Base-by-base conservation (phyloP, 1,284 basidiomycete genomes). In the Tremellales sp. region DNA sequence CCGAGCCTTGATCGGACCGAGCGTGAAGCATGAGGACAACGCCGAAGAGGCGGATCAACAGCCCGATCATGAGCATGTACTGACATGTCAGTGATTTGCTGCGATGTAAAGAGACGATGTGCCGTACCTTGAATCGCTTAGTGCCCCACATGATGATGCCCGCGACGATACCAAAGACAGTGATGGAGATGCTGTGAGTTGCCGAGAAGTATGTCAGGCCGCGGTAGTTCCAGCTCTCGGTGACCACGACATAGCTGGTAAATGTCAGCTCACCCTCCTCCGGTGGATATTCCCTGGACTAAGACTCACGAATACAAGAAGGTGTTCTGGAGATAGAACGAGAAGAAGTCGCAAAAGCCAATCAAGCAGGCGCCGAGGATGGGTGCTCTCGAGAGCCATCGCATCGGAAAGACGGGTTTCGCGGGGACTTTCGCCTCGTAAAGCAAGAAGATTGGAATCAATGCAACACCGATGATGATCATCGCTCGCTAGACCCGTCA, bases 21-120 rank as follows among this genome's bases (percentile, higher is more conserved):
- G 83, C 85, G 71, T 82, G 82, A 57, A 87, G 80, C 85, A 87
- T 87, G 35, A 86, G 71, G 15, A 80, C 80, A 21, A 83, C 82
- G 21, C 87, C 87, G 26, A 81, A 60, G 21, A 89, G 72, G 52
- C 87, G 84, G 53, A 89, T 79, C 53, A 78, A 61, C 19, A 89
- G 80, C 46, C 87, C 87, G 42, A 64, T 58, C 51, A 87, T 75
- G 39, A 89, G 77, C 40, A 87, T 72, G 62, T 76, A 77, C 80
- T 85, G 54, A 4, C n/a, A 42, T 7, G 5, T 40, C 21, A 40
- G 39, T 15, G 5, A 19, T 21, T 8, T 40, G 31, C 11, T 12
- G 36, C 36, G 12, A 8, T 39, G 36, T 39, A 21, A 17, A 19
- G 17, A 10, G 36, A 17, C 7, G 8, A 8, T 7, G 21, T 10